Evolutionary conservation across 2,329 filamentous ascomycete genomes (phyloP).

Genomic region (Helminthosporium solani): DNA sequence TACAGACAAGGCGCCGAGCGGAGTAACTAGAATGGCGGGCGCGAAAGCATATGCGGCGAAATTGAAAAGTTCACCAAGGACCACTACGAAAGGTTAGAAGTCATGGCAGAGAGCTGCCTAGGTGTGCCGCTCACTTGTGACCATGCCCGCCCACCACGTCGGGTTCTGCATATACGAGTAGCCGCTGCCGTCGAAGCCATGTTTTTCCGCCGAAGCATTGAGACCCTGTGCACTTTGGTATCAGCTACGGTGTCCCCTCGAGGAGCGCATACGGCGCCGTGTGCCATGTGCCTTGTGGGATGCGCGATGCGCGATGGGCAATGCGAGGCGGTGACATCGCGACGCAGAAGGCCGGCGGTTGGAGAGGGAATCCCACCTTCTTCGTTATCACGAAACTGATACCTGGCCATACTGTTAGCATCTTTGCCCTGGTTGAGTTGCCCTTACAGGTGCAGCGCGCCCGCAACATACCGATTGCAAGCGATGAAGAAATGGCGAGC

Average conservation of each 20-base stretch:
- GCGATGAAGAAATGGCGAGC: slow-evolving; percentile 44
- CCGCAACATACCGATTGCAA: slow-evolving; percentile 39
- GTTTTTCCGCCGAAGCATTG: slow-evolving; percentile 83
- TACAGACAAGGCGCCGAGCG: slow-evolving; percentile 88
- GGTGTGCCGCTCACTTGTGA: slow-evolving; percentile 69
- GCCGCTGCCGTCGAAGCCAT: slow-evolving; percentile 96
- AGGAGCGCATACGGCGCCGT: neutral
- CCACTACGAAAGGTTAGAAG: slow-evolving; percentile 60
- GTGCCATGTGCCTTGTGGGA: too few species aligned
- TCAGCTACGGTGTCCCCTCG: slow-evolving; percentile 13
- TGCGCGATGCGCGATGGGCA: too few species aligned
- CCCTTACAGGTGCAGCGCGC: neutral
- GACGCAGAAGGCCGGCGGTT: slow-evolving; percentile 1
- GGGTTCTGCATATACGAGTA: slow-evolving; percentile 92
- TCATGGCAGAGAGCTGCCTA: neutral
- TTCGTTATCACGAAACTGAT: slow-evolving; percentile 99
- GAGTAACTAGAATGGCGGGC: slow-evolving; percentile 96
- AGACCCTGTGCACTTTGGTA: slow-evolving; percentile 62
- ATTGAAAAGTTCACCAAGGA: slow-evolving; percentile 90
- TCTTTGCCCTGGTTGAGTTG: too few species aligned
- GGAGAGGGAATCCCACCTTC: slow-evolving; percentile 63
- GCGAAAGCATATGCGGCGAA: slow-evolving; percentile 98
- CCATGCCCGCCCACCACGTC: slow-evolving; percentile 96
- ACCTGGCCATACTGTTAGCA: slow-evolving; percentile 53
- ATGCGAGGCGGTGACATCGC: too few species aligned